Evolutionary conservation across 768 basidiomycete species (phyloP).

Genomic region (Leccinum olivaceopallidum): DNA sequence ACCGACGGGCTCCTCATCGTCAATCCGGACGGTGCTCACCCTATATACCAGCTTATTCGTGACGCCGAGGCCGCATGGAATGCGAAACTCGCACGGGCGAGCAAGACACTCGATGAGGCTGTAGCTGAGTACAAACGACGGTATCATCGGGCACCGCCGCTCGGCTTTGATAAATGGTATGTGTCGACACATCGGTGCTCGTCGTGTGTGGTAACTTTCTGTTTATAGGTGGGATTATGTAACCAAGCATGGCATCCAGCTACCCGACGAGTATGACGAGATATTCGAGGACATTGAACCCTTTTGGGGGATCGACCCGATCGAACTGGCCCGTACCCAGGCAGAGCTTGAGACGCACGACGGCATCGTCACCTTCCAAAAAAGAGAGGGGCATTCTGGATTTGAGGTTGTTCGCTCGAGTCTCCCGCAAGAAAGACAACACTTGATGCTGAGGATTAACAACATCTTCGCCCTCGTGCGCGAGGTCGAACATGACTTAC

Average conservation of each 20-base stretch:
- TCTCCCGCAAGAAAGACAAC: constrained; percentile 3
- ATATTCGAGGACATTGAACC: constrained; percentile 39
- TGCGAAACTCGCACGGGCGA: constrained; percentile 34
- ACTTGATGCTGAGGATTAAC: constrained; percentile 7
- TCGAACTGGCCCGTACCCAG: constrained; percentile 21
- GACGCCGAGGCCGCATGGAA: constrained; percentile 40
- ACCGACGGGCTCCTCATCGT: constrained; percentile 35
- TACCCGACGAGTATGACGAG: constrained; percentile 50
- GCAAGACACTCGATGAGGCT: constrained; percentile 39
- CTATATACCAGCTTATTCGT: constrained; percentile 43
- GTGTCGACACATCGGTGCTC: constrained; percentile 12
- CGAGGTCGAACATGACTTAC: constrained; percentile 31
- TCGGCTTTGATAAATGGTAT: constrained; percentile 40
- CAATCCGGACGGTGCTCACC: constrained; percentile 40
- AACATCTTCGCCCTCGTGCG: constrained; percentile 26
- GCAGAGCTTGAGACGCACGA: constrained; percentile 19
- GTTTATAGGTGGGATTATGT: constrained; percentile 42
- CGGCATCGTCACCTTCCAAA: constrained; percentile 26
- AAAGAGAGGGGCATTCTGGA: constrained; percentile 5
- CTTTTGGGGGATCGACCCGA: constrained; percentile 38
- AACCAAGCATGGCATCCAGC: constrained; percentile 37
- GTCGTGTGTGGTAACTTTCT: not conserved
- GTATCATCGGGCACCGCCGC: constrained; percentile 38
- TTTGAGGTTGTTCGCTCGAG: constrained; percentile 20
- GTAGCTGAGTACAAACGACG: constrained; percentile 39